Evolutionary conservation across 257 asterid genomes (phyloP), one percentile per base, ranked within the genome.

Genomic region (Galeopsis tetrahit): DNA sequence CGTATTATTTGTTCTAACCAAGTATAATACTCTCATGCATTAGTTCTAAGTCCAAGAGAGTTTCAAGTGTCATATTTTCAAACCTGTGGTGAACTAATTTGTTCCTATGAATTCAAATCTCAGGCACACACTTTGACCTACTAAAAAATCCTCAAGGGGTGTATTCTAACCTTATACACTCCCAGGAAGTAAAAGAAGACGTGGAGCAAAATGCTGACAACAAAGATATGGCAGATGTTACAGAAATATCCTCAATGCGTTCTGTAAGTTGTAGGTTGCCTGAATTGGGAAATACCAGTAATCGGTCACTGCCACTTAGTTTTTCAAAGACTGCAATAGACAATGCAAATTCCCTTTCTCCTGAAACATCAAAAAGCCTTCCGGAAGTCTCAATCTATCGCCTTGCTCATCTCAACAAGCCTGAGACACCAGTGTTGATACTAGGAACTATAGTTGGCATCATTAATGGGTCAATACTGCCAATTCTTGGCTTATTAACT

Each of bases 211-310:
- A 34, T 48, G 10, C 15, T 38, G 87, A 82, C 11, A 75, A 69
- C 44, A 71, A 74, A 70, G 69, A 76, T 11, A 78, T 74, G 42
- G 40, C 62, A 63, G 79, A 72, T 43, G 46, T 72, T 34, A 51
- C 71, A 32, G 79, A 63, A 78, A 70, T 79, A 74, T 73, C 90
- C 21, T 52, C 72, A 40, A 51, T 10, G 59, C 85, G 77, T 63
- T 89, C 89, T 10, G 46, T 79, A 40, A 86, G 92, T 77, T 83
- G 70, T 13, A 78, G 79, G 6, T 86, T 90, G 7, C 82, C 79
- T 10, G 77, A 77, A 44, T 43, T 34, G 2, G 83, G 84, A 75
- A 78, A 59, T 49, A 79, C 77, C 66, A 82, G 82, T 46, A 44
- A 48, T n/a, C 82, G 5, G 9, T 81, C 85, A 4, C 58, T 72